Evolutionary conservation across 2,329 filamentous ascomycete species (phyloP).

Genomic region (Sordariomycetes sp.): DNA sequence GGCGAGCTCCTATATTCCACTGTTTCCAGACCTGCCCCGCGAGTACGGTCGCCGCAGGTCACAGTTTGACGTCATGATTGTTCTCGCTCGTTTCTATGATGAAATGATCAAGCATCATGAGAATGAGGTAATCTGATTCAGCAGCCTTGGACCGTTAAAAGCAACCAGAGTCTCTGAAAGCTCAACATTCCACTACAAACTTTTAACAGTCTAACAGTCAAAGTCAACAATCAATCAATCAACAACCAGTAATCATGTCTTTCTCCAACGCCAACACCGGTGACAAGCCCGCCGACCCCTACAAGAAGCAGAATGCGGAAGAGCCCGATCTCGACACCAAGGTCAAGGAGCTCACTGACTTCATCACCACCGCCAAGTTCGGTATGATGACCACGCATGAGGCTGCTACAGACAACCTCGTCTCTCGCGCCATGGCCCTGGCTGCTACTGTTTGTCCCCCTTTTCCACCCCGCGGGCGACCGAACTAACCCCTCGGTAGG

Average conservation of each 20-base stretch:
- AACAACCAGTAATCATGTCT: constrained; percentile 30
- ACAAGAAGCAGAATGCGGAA: constrained; percentile 66
- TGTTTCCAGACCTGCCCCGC: too few relatives aligned
- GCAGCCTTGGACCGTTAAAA: not conserved
- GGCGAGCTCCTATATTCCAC: too few relatives aligned
- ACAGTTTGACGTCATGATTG: constrained; percentile 1
- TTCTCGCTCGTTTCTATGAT: not conserved
- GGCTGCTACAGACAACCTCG: constrained; percentile 53
- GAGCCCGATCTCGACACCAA: constrained; percentile 60
- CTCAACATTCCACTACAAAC: not conserved
- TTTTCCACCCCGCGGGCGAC: too few relatives aligned
- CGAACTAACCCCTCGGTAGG: constrained; percentile 45
- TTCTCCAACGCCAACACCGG: constrained; percentile 49
- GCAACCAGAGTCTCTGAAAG: too few relatives aligned
- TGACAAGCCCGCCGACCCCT: constrained; percentile 62
- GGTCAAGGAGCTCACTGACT: constrained; percentile 62
- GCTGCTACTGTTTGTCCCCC: constrained; percentile 57
- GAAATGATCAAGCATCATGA: not conserved
- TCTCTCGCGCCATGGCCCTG: constrained; percentile 79
- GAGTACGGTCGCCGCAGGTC: too few relatives aligned
- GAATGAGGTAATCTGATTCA: not conserved
- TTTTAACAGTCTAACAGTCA: not conserved
- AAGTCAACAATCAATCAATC: not conserved
- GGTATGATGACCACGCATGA: constrained; percentile 82
- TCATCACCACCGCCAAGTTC: constrained; percentile 68